These are phyloP conservation scores for Pleurotus eryngii DNA, from an alignment of 768 basidiomycete genomes.

Conservation along the genomic window DNA sequence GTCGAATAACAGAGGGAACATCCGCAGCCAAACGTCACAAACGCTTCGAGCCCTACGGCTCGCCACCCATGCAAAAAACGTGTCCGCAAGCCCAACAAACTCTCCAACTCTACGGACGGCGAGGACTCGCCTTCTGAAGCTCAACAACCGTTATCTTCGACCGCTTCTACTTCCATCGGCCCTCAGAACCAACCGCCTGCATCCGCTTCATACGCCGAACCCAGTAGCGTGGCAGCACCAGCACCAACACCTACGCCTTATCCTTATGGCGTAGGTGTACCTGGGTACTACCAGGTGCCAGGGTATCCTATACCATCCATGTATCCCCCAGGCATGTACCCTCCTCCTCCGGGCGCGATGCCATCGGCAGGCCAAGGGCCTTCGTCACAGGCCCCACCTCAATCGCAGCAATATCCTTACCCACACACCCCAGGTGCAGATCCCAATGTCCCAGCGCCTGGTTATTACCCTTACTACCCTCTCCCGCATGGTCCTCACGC, in stretches of 20 bases:
- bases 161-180: constrained; percentile 12
- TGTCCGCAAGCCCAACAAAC: constrained; percentile 32
- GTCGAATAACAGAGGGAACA: constrained; percentile 34
- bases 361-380: constrained; percentile 15
- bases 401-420: constrained; percentile 6
- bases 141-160: constrained; percentile 15
- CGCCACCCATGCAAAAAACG: constrained; percentile 28
- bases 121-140: constrained; percentile 6
- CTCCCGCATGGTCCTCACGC: constrained; percentile 22
- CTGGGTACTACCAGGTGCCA: constrained; percentile 26
- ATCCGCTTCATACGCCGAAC: constrained; percentile 21
- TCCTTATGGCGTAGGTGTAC: constrained; percentile 26
- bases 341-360: constrained; percentile 16
- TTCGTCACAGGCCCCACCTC: not conserved
- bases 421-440: constrained; percentile 20
- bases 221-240: constrained; percentile 21
- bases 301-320: constrained; percentile 8
- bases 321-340: constrained; percentile 11
- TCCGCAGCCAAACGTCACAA: constrained; percentile 33
- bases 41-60: constrained; percentile 41
- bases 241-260: constrained; percentile 23
- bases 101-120: constrained; percentile 7
- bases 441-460: constrained; percentile 16
- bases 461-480: constrained; percentile 30
- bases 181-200: not conserved